Evolutionary conservation across 2,329 filamentous ascomycete species (phyloP).

Genomic region (Fusarium sp.): DNA sequence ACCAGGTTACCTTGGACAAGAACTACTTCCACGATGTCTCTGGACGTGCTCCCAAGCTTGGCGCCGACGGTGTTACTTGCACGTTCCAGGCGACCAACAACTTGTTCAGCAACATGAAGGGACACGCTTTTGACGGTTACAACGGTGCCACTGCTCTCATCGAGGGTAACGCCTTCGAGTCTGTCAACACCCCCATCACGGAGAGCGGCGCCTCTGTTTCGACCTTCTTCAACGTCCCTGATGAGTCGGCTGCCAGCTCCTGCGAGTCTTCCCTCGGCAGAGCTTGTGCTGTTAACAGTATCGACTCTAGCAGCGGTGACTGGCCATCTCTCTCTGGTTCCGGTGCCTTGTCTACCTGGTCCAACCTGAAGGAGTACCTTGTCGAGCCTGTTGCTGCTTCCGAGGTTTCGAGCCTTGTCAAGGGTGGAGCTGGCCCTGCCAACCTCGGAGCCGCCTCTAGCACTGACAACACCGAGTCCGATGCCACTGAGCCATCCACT

Average conservation of each 20-base stretch:
- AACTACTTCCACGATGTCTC: conserved; percentile 47
- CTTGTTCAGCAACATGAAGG: conserved; percentile 45
- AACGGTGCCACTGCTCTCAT: conserved; percentile 44
- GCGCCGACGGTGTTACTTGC: conserved; percentile 30
- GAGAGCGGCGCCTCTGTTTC: conserved; percentile 34
- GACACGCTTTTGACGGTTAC: conserved; percentile 65
- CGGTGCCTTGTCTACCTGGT: conserved; percentile 22
- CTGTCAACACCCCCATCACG: conserved; percentile 50
- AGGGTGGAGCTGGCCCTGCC: conserved; percentile 37
- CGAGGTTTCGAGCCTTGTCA: conserved; percentile 41
- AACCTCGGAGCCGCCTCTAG: conserved; percentile 34
- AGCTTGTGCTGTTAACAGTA: conserved; percentile 37
- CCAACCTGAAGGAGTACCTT: conserved; percentile 29
- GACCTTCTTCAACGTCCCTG: conserved; percentile 34
- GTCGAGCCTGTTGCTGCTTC: conserved; percentile 42
- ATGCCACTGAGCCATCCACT: not conserved
- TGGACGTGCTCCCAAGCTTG: conserved; percentile 49
- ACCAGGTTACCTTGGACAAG: conserved; percentile 40
- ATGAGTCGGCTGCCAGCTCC: conserved; percentile 28
- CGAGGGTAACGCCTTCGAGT: conserved; percentile 46
- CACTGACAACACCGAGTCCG: not conserved
- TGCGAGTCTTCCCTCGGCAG: conserved; percentile 39
- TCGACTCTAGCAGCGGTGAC: conserved; percentile 37
- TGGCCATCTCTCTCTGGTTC: conserved; percentile 36
- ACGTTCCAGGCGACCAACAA: conserved; percentile 46